Base-by-base conservation (phyloP, 208 protist genomes). In the Trypanosomatidae sp. region DNA sequence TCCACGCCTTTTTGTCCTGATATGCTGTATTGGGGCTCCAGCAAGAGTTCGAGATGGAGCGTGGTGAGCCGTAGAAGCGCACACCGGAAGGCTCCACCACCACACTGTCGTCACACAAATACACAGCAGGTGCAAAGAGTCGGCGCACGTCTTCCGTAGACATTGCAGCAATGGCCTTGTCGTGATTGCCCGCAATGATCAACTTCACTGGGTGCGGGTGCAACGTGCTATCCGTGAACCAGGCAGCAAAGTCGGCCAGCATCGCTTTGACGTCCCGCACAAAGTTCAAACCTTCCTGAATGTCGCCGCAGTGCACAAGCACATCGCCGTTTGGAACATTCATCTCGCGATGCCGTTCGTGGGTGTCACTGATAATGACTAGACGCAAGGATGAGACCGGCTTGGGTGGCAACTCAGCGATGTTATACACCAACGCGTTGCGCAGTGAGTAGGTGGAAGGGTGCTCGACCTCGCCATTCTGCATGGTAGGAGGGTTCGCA, bases 151-250 rank as follows among this genome's bases (percentile, higher is more conserved):
- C 75, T 13, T 79, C 78, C 33, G 50, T 47, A 8, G 53, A 64
- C 77, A 84, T 73, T 19, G 69, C 53, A 28, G 71, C 68, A 8
- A 93, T 65, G 2, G 64, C 55, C 12, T 64, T 80, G 67, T 97
- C 94, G 75, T 96, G 92, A 71, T 98, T 98, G 22, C 94, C 94
- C 0, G 75, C 91, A 44, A 98, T 94, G 52, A 95, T 55, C 22
- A 98, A 68, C 75, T 98, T 98, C 41, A 92, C 84, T 1, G 77
- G 60, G 69, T 96, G 90, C 13, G 94, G 92, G 44, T 91, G 92
- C 9, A 81, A 60, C 41, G 50, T 53, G 8, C 49, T 50, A 44
- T 70, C 76, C 22, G 73, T 82, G 64, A 98, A 64, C 84, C 88
- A 98, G 8, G 43, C 64, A 44, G 83, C 77, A 69, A 98, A 95